These are phyloP conservation scores for Coniochaeta prunicola DNA, from an alignment of 2,329 filamentous ascomycete species.

Conservation along the genomic window DNA sequence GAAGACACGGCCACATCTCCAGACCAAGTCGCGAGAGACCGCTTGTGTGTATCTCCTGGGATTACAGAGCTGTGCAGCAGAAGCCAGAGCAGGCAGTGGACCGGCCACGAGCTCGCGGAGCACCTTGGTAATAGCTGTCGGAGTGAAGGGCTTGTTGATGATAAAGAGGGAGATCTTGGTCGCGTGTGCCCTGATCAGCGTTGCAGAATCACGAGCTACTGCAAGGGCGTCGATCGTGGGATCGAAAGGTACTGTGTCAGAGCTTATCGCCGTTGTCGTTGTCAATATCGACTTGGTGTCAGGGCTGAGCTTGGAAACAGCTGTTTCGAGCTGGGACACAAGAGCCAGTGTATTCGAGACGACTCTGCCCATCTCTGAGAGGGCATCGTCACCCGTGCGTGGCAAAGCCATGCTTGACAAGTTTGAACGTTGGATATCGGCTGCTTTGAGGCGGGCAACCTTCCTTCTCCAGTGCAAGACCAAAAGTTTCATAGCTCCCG, in stretches of 20 bases:
- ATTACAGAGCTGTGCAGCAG: conserved; percentile 59
- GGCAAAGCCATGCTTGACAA: background rate
- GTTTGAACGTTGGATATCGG: background rate
- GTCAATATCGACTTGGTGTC: conserved; percentile 9
- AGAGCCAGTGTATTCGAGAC: conserved; percentile 15
- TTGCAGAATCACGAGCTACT: conserved; percentile 64
- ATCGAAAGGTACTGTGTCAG: conserved; percentile 6
- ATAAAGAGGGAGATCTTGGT: conserved; percentile 84
- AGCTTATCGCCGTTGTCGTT: conserved; percentile 8
- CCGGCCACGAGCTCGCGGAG: conserved; percentile 65
- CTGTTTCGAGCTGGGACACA: conserved; percentile 23
- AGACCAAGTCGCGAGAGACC: conserved; percentile 57
- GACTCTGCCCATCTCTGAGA: conserved; percentile 15
- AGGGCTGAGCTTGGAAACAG: conserved; percentile 31
- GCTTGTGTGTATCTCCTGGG: conserved; percentile 53
- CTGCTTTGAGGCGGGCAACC: too few species aligned
- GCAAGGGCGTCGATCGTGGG: conserved; percentile 48
- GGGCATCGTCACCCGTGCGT: conserved; percentile 3
- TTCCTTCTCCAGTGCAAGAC: too few species aligned
- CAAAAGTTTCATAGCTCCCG: background rate
- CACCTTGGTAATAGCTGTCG: conserved; percentile 64
- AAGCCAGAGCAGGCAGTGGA: conserved; percentile 68
- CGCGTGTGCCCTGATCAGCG: conserved; percentile 70
- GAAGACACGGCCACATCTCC: conserved; percentile 52
- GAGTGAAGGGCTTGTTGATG: conserved; percentile 80